Evolutionary conservation across 768 basidiomycete species (phyloP).

Genomic region (Cantharellus anzutake): DNA sequence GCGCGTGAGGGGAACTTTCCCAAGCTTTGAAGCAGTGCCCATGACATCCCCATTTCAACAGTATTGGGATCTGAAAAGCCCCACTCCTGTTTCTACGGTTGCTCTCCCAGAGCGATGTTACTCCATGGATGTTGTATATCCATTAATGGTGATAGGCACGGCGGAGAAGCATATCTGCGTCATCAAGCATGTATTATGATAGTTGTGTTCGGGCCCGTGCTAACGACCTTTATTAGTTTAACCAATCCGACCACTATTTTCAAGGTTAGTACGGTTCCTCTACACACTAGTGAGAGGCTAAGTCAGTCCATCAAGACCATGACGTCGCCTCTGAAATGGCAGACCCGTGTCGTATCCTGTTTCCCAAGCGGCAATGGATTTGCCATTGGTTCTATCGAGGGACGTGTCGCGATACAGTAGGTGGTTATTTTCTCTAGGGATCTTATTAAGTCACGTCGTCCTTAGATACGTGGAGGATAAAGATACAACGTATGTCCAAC

Average conservation of each 20-base stretch:
- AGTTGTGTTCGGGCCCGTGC: constrained; percentile 20
- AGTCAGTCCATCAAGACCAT: constrained; percentile 10
- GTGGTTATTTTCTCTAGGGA: constrained; percentile 14
- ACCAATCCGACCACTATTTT: constrained; percentile 13
- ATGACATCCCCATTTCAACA: constrained; percentile 6
- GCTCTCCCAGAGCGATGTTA: constrained; percentile 20
- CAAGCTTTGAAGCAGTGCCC: background rate
- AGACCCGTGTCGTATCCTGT: constrained; percentile 13
- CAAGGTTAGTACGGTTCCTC: constrained; percentile 8
- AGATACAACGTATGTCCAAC: constrained; percentile 35
- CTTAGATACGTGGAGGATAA: constrained; percentile 44
- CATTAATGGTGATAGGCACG: constrained; percentile 18
- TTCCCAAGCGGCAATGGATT: constrained; percentile 9
- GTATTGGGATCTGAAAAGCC: constrained; percentile 23
- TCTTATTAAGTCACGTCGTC: constrained; percentile 13
- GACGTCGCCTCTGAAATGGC: constrained; percentile 21
- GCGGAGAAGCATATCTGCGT: constrained; percentile 22
- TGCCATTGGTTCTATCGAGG: constrained; percentile 9
- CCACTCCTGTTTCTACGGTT: constrained; percentile 17
- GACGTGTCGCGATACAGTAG: constrained; percentile 25
- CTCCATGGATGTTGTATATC: constrained; percentile 9
- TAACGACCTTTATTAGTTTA: constrained; percentile 20
- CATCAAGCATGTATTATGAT: constrained; percentile 14
- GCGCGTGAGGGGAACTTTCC: constrained; percentile 14
- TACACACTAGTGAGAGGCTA: background rate